Evolutionary conservation across 176 grass and related monocot species (phyloP), one percentile per base, ranked within the genome.

Genomic region (Oryza glumipatula): DNA sequence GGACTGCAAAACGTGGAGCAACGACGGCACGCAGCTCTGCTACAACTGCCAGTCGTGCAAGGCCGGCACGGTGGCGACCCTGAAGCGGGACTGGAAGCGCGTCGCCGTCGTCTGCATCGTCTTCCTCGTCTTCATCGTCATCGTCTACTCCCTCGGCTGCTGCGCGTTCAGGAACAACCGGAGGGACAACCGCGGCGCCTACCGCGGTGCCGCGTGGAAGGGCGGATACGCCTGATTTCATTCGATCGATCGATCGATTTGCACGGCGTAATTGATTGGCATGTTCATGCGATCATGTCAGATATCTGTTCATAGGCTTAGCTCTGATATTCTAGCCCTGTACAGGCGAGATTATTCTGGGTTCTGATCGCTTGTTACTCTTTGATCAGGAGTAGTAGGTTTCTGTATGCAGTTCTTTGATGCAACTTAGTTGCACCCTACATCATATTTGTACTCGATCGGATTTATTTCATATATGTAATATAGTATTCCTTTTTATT

Each of bases 61-160:
- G 89, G 94, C 91, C 36, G 91, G 94, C 33, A 85, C 90, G 43
- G 83, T 97, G 46, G 91, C 86, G 11, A 97, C 86, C 2, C 2
- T 94, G 11, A 94, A 90, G 85, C 32, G 76, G 0, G 67, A 89
- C 79, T 97, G 94, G 94, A 97, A 90, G 91, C 90, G 92, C 78
- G 83, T 65, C 32, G 82, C 89, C 21, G 2, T 94, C 36, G 49
- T 97, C 78, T 82, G 74, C 68, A 86, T 94, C 66, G 66, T 92
- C 89, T 83, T 94, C 74, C 91, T 97, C 33, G 67, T 97, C 48
- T 88, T 97, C 91, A 86, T 97, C 78, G 14, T 94, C 82, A 90
- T 97, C 16, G 94, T 97, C 82, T 97, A 97, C 89, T 97, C 91
- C 17, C 35, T 97, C 60, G 94, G 91, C 22, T 97, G 94, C 88